These are phyloP conservation scores for Sclerotinia trifoliorum DNA, from an alignment of 2,329 filamentous ascomycete species.

Conservation along the genomic window DNA sequence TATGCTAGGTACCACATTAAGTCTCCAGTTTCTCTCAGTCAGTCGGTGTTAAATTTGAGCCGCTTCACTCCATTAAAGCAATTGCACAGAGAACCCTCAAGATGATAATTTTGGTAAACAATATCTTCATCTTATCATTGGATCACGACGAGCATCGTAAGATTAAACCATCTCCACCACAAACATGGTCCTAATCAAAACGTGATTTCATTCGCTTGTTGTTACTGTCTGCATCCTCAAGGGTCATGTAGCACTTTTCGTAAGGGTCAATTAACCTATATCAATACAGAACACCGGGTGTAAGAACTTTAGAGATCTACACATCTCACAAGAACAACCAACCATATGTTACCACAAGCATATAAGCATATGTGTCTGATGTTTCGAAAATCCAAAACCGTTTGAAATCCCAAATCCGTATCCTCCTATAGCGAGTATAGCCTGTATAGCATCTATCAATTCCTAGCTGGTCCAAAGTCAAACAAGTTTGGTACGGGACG, in stretches of 20 bases:
- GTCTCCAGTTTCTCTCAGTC: neutral
- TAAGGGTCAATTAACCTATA: neutral
- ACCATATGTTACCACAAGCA: neutral
- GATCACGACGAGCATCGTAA: neutral
- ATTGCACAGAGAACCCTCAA: neutral
- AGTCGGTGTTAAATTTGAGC: neutral
- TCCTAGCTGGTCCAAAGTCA: neutral
- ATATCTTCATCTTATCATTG: constrained; percentile 18
- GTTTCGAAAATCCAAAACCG: neutral
- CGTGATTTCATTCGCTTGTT: constrained; percentile 10
- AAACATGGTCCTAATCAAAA: neutral
- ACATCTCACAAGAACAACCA: neutral
- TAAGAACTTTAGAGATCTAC: neutral
- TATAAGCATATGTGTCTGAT: neutral
- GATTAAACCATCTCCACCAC: constrained; percentile 17
- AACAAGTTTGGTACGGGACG: neutral
- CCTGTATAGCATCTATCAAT: neutral
- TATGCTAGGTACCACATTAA: neutral
- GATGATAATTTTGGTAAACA: constrained; percentile 6
- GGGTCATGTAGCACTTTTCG: neutral
- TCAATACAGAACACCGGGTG: neutral
- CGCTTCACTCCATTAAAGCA: neutral
- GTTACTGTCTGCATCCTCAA: constrained; percentile 7
- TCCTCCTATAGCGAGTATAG: neutral
- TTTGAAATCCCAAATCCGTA: neutral